Conservation (phyloP, 345 rosid genomes). For the Brassica juncea region DNA sequence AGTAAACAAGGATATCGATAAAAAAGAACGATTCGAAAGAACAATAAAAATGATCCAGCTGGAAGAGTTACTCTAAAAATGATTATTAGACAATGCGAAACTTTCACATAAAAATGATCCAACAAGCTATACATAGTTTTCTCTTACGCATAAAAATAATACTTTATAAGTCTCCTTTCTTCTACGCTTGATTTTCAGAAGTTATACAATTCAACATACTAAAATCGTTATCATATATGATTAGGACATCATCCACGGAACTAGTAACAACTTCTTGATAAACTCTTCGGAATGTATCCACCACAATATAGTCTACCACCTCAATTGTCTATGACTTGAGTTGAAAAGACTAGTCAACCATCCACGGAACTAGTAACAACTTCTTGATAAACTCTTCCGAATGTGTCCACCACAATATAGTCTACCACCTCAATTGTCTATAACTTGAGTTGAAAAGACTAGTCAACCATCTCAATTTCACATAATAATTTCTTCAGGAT, state of each 20-base stretch:
- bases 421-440: not conserved
- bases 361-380: not conserved
- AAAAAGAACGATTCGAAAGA: too few species aligned
- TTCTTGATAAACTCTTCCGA: not conserved
- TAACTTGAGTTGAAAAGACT: not conserved
- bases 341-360: not conserved
- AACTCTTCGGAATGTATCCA: not conserved
- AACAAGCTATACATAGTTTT: not conserved
- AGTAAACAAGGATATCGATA: too few species aligned
- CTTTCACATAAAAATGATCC: not conserved
- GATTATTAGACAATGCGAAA: too few species aligned
- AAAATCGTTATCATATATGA: not conserved
- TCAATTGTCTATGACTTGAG: not conserved
- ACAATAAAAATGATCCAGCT: too few species aligned
- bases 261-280: not conserved
- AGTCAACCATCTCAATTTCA: not conserved
- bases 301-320: not conserved
- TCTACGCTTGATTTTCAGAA: not conserved
- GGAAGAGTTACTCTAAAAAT: too few species aligned
- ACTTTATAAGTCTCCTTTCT: too few species aligned
- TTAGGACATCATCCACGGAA: not conserved
- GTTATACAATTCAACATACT: not conserved
- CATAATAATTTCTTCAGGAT: not conserved
- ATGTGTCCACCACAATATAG: not conserved
- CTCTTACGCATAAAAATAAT: not conserved